Evolutionary conservation across 768 basidiomycete genomes (phyloP), one percentile per base, ranked within the genome.

Genomic region (Stropharia rugosoannulata): DNA sequence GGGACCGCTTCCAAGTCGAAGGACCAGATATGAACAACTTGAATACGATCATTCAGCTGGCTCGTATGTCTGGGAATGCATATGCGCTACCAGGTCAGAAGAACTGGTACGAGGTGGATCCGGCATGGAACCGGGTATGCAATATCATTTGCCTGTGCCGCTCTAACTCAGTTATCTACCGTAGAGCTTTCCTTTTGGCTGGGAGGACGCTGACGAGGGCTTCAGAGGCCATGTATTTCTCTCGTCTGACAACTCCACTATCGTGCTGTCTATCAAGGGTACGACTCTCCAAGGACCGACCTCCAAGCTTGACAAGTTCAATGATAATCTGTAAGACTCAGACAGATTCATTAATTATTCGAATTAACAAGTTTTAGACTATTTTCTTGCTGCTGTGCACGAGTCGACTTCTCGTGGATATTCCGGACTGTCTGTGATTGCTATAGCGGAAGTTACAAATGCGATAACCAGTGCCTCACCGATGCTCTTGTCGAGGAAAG

Each of bases 351-450:
- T 9, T 46, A 10, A 8, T 11, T 22, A 27, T 29, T 46, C 7
- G 29, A 39, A 16, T 29, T 42, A 36, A 36, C 35, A 19, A 12
- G 9, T 16, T 44, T 25, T 50, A 76, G 76, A 45, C 70, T 93
- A 15, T 93, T 91, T 66, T 90, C 94, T 0, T 98, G 96, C 72
- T 98, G 96, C 67, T 98, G 96, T 64, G 95, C 94, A 13, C 80
- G 86, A 32, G 89, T 95, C 36, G 90, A 92, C 69, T 79, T 94
- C 57, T 86, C 90, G 2, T 98, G 95, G 95, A 66, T 82, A 25
- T 88, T 93, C 66, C 79, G 80, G 36, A 86, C 89, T 2, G 95
- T 97, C 3, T 98, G 96, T 73, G 81, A 91, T 62, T 98, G 96
- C 72, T 95, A 86, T 67, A 75, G 82, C 2, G 75, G 81, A 9